A percentile compares a stretch with the other conserved stretches of the same genome.
Conservation (phyloP, 1,139 yeast species). For the Yamadazyma membranifaciens region DNA sequence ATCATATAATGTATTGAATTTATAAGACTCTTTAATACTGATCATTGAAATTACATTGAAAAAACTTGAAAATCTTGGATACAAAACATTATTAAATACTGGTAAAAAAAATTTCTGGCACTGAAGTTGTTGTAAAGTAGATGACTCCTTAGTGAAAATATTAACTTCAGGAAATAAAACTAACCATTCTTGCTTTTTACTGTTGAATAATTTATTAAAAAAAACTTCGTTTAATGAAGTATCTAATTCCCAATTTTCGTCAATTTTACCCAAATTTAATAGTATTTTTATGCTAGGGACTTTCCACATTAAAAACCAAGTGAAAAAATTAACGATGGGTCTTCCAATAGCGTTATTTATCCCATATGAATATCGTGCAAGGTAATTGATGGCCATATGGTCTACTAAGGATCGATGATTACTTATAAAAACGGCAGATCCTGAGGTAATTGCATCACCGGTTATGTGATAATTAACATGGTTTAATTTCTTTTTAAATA, state of each 20-base stretch:
- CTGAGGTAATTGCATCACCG: constrained; percentile 45
- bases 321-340: constrained; percentile 52
- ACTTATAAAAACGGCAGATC: constrained; percentile 46
- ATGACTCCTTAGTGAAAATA: constrained; percentile 49
- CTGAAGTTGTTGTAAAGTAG: constrained; percentile 48
- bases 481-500: constrained; percentile 27
- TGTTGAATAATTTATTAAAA: constrained; percentile 23
- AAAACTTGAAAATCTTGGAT: constrained; percentile 62
- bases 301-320: constrained; percentile 62
- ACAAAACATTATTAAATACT: constrained; percentile 49
- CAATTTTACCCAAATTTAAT: constrained; percentile 45
- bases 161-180: constrained; percentile 74
- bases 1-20: constrained; percentile 49
- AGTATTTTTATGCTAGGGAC: constrained; percentile 48
- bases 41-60: constrained; percentile 49
- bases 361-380: constrained; percentile 30
- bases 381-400: constrained; percentile 45
- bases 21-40: constrained; percentile 27
- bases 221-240: constrained; percentile 22
- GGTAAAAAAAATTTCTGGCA: constrained; percentile 55
- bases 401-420: constrained; percentile 61
- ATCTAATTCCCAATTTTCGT: constrained; percentile 65
- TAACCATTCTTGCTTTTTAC: constrained; percentile 50
- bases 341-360: constrained; percentile 16
- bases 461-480: constrained; percentile 32